Base-by-base conservation (phyloP, 257 asterid species). In the Perilla frutescens region DNA sequence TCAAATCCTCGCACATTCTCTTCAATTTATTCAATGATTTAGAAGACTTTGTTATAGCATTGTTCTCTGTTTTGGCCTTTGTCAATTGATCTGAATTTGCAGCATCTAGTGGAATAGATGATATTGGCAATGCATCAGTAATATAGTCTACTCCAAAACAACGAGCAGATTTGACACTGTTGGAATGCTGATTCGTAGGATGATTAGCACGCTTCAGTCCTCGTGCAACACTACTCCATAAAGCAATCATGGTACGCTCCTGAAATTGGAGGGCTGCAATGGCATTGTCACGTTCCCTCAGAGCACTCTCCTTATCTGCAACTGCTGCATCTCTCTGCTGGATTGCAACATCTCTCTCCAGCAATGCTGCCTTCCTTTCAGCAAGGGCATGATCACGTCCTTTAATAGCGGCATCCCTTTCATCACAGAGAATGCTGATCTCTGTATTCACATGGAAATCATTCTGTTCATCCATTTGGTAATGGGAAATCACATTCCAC, bases 241-340 rank as follows among this genome's bases (percentile, higher is more conserved):
- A 47, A 55, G 82, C 81, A 60, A 48, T 79, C 82, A 83, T 78
- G 41, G 89, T 69, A 36, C 75, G 85, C 74, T 91, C 93, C 32
- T 85, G 91, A 78, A 91, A 91, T 59, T 84, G 93, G 69, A 91
- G 96, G 74, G 97, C 96, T 26, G 97, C 97, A 68, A 85, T 76
- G 74, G 93, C 97, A 74, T 89, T 87, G 74, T 91, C 91, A n/a
- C 92, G 88, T 83, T 91, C 96, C 70, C 84, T 79, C 8, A 89
- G 14, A 72, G 93, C 96, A 62, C 75, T 86, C 13, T 91, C 89
- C 5, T 87, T 87, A 5, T 87, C 96, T 13, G 79, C 75, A 66
- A 88, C 49, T 44, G 89, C 93, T 11, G 78, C 39, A 71, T 91
- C 91, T 61, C 91, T 76, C 76, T 87, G 89, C 71, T 82, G 84